A percentile compares a stretch with the other conserved stretches of the same genome.
Evolutionary conservation across 2,329 filamentous ascomycete genomes (phyloP).

Genomic region (Phialocephala sp.): DNA sequence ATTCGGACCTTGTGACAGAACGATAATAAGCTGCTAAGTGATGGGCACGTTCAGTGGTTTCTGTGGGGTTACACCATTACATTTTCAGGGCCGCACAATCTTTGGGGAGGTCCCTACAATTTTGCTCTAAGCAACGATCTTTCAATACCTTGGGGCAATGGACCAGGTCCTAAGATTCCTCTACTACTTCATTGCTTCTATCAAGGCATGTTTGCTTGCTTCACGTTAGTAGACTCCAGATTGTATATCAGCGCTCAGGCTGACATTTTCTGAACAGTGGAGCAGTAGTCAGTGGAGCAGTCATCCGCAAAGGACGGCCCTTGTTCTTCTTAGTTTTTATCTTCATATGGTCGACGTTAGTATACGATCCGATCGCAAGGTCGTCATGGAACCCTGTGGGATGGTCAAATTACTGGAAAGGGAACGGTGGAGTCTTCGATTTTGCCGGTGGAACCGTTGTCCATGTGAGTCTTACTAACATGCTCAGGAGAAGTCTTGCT

Average conservation of each 20-base stretch:
- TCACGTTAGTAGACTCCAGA: constrained; percentile 56
- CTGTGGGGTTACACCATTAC: constrained; percentile 18
- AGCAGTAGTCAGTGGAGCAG: constrained; percentile 53
- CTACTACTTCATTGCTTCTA: constrained; percentile 88
- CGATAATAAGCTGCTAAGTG: background rate
- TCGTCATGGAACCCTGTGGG: constrained; percentile 78
- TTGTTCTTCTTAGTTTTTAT: constrained; percentile 67
- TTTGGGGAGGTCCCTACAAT: constrained; percentile 10
- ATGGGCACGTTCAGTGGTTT: constrained; percentile 11
- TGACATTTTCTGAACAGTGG: constrained; percentile 14
- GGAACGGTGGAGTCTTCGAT: constrained; percentile 52
- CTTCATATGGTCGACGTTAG: constrained; percentile 72
- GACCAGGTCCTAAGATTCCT: constrained; percentile 60
- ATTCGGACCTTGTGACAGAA: background rate
- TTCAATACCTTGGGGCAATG: constrained; percentile 13
- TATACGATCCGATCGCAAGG: constrained; percentile 75
- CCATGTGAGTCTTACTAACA: constrained; percentile 68
- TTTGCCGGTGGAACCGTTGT: constrained; percentile 70
- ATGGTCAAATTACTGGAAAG: constrained; percentile 60
- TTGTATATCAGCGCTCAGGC: constrained; percentile 44
- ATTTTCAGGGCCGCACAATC: constrained; percentile 4
- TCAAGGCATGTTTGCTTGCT: constrained; percentile 83
- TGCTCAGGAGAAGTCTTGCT: constrained; percentile 36
- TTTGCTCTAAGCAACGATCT: constrained; percentile 12
- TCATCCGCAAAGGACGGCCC: constrained; percentile 61